Conservation (phyloP, 306 rosid species). For the Mimosa bimucronata region DNA sequence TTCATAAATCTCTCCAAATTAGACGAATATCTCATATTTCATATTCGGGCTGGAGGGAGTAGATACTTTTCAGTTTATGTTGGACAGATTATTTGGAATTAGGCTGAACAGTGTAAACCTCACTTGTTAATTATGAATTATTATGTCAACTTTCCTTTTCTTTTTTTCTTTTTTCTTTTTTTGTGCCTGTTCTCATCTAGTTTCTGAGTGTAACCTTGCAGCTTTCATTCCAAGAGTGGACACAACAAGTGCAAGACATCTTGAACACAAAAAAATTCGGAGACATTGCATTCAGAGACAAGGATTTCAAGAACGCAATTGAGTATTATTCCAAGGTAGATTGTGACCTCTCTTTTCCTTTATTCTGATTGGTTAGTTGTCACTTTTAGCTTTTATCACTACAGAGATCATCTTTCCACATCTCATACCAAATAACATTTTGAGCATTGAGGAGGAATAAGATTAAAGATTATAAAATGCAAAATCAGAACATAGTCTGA, state of each 20-base stretch:
- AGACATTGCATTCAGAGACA: constrained; percentile 94
- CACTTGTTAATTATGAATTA: constrained; percentile 5
- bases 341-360: background rate
- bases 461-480: background rate
- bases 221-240: constrained; percentile 99
- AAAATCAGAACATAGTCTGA: background rate
- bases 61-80: too few relatives aligned
- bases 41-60: too few relatives aligned
- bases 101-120: background rate
- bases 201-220: constrained; percentile 43
- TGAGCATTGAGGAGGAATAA: constrained; percentile 1
- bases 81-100: too few relatives aligned
- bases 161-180: too few relatives aligned
- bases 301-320: constrained; percentile 89
- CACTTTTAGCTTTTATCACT: background rate
- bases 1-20: background rate
- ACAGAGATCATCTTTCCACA: background rate
- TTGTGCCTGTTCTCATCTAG: constrained; percentile 16
- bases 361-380: background rate
- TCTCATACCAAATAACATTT: background rate
- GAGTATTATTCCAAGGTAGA: constrained; percentile 92
- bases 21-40: too few relatives aligned
- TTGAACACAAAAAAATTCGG: constrained; percentile 90
- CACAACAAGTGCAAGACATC: constrained; percentile 96
- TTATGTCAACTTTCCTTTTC: constrained; percentile 1